Percentiles rank a stretch among this genome's conserved stretches.
phyloP scores from a whole-genome alignment of 331 rosid genomes.

The Pyrus hybrid region DNA sequence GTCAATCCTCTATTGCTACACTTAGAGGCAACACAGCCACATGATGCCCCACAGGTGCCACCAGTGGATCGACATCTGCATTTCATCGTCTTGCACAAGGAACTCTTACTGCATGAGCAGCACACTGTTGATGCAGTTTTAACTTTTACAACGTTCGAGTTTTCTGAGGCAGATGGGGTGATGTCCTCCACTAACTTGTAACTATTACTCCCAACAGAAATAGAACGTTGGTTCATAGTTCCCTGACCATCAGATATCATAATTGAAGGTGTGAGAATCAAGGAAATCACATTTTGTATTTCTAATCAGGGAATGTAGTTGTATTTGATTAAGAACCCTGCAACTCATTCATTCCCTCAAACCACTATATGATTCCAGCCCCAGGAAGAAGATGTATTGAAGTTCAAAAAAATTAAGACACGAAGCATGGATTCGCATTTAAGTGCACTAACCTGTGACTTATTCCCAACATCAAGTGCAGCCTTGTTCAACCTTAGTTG shows the following conservation, averaged over 20 bases:
- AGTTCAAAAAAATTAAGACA: background rate
- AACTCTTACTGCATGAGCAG: constrained; percentile 75
- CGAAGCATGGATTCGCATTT: background rate
- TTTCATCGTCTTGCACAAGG: constrained; percentile 84
- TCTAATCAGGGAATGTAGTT: background rate
- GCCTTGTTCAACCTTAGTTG: constrained; percentile 61
- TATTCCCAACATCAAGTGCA: constrained; percentile 24
- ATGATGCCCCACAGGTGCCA: constrained; percentile 63
- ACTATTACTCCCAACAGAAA: constrained; percentile 28
- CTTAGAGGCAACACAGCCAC: constrained; percentile 65
- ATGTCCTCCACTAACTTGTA: constrained; percentile 15
- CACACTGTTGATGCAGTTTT: constrained; percentile 40
- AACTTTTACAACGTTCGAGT: constrained; percentile 20
- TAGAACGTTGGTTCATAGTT: constrained; percentile 27
- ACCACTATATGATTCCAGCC: background rate
- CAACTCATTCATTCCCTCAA: background rate
- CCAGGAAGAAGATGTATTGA: background rate
- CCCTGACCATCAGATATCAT: constrained; percentile 32
- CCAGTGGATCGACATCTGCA: constrained; percentile 81
- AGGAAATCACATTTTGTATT: background rate
- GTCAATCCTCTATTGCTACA: constrained; percentile 63
- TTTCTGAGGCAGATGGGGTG: constrained; percentile 29
- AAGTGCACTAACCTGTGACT: constrained; percentile 49
- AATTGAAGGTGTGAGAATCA: constrained; percentile 4
- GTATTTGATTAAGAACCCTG: background rate